Percentiles rank a stretch among this genome's conserved stretches.
Conservation (phyloP, 2,329 filamentous ascomycete species). For the Cryphonectria carpinicola region DNA sequence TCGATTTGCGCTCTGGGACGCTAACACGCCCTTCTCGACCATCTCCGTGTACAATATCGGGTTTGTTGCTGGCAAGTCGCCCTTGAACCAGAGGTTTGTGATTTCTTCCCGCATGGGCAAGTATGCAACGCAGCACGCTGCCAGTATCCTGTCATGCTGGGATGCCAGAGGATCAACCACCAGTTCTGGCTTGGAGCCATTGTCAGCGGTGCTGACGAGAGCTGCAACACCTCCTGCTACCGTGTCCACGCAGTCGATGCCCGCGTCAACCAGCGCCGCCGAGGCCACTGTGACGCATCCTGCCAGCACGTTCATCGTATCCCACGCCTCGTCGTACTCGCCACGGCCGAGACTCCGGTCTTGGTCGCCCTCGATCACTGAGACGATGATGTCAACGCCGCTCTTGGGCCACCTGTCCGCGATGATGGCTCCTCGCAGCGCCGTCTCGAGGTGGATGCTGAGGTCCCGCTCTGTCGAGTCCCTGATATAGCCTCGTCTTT, state of each 20-base stretch:
- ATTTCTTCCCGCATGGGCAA: conserved; percentile 86
- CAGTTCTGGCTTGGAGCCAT: conserved; percentile 45
- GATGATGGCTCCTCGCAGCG: conserved; percentile 85
- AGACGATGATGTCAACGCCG: conserved; percentile 92
- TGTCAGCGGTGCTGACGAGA: conserved; percentile 56
- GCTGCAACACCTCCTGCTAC: conserved; percentile 89
- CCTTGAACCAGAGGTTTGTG: conserved; percentile 93
- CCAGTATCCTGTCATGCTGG: conserved; percentile 76
- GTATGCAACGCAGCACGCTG: conserved; percentile 89
- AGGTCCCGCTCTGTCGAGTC: conserved; percentile 88
- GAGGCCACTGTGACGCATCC: conserved; percentile 93
- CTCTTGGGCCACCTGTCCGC: conserved; percentile 98
- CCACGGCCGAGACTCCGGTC: conserved; percentile 59
- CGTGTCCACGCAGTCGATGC: conserved; percentile 92
- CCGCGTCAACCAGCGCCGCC: conserved; percentile 89
- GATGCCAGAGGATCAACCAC: conserved; percentile 82
- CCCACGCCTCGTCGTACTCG: conserved; percentile 70
- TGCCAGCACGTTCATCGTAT: conserved; percentile 87
- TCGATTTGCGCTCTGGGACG: conserved; percentile 47
- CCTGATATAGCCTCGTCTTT: conserved; percentile 81
- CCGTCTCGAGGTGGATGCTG: conserved; percentile 87
- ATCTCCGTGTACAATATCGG: conserved; percentile 45
- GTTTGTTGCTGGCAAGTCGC: conserved; percentile 55
- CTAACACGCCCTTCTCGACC: conserved; percentile 46
- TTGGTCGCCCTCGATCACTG: conserved; percentile 91